Evolutionary conservation across 2,329 filamentous ascomycete species (phyloP).

Genomic region (Didymella segeticola): DNA sequence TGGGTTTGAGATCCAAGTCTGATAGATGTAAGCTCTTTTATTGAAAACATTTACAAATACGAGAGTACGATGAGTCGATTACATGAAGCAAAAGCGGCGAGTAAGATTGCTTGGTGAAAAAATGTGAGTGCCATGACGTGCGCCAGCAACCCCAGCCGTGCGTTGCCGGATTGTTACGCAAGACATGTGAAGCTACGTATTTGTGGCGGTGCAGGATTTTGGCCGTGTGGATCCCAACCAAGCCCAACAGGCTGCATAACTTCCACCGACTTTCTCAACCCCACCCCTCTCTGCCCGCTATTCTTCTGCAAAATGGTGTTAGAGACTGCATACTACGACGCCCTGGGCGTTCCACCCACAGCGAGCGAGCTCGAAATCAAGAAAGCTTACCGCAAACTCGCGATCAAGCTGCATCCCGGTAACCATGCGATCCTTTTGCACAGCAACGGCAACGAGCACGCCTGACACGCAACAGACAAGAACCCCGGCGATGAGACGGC

Average conservation of each 20-base stretch:
- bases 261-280: slow-evolving; percentile 20
- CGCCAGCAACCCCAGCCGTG: slow-evolving; percentile 9
- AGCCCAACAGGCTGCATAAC: slow-evolving; percentile 18
- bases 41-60: slow-evolving; percentile 36
- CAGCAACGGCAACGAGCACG: background rate
- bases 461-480: slow-evolving; percentile 70
- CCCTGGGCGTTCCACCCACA: slow-evolving; percentile 80
- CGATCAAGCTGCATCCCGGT: slow-evolving; percentile 92
- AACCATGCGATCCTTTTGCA: slow-evolving; percentile 39
- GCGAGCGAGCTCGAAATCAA: slow-evolving; percentile 94
- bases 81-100: background rate
- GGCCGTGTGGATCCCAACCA: slow-evolving; percentile 3
- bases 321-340: slow-evolving; percentile 88
- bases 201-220: slow-evolving; percentile 17
- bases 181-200: slow-evolving; percentile 19
- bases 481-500: slow-evolving; percentile 96
- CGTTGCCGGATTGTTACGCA: slow-evolving; percentile 10
- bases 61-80: slow-evolving; percentile 11
- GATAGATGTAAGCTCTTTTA: slow-evolving; percentile 38
- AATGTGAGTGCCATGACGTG: background rate
- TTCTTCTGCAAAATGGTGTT: slow-evolving; percentile 70
- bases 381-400: slow-evolving; percentile 90
- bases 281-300: slow-evolving; percentile 5
- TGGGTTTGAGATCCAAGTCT: slow-evolving; percentile 29
- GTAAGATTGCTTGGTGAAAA: background rate